These are phyloP conservation scores for Yamadazyma nakazawae DNA, from an alignment of 805 yeast species.

Conservation along the genomic window DNA sequence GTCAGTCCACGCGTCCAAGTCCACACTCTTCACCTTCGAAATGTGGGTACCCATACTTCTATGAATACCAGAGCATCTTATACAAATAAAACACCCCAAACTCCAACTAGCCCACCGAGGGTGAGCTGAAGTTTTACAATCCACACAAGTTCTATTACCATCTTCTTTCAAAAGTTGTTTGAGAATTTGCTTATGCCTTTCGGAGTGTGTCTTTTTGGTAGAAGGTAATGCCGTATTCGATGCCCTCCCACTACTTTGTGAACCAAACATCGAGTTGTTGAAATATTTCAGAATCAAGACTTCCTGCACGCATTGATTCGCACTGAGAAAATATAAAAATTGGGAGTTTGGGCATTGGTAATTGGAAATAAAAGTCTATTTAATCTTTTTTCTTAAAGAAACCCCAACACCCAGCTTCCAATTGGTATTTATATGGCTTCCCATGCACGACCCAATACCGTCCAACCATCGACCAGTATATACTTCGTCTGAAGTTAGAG, in stretches of 20 bases:
- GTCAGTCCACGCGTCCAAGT: constrained; percentile 94
- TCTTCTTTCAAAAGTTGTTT: constrained; percentile 73
- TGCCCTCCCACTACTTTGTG: constrained; percentile 2
- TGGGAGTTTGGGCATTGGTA: no score
- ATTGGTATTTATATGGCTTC: no score
- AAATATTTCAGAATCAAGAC: neutral
- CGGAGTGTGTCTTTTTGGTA: constrained; percentile 42
- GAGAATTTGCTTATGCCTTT: constrained; percentile 66
- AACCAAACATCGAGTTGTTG: neutral
- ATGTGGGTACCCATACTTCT: constrained; percentile 95
- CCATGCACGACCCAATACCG: neutral
- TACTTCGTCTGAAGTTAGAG: constrained; percentile 24
- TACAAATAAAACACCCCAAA: constrained; percentile 88
- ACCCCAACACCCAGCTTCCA: no score
- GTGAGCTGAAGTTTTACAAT: constrained; percentile 83
- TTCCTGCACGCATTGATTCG: constrained; percentile 3
- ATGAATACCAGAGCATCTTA: constrained; percentile 94
- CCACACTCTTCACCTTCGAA: constrained; percentile 88
- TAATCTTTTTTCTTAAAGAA: neutral
- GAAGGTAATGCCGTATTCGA: constrained; percentile 34
- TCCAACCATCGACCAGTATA: neutral
- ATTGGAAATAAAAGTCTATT: no score
- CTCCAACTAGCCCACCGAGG: constrained; percentile 99
- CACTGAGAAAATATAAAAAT: neutral
- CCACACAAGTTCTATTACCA: constrained; percentile 79